phyloP scores from a whole-genome alignment of 805 yeast species.

The Candida coleopterorum region DNA sequence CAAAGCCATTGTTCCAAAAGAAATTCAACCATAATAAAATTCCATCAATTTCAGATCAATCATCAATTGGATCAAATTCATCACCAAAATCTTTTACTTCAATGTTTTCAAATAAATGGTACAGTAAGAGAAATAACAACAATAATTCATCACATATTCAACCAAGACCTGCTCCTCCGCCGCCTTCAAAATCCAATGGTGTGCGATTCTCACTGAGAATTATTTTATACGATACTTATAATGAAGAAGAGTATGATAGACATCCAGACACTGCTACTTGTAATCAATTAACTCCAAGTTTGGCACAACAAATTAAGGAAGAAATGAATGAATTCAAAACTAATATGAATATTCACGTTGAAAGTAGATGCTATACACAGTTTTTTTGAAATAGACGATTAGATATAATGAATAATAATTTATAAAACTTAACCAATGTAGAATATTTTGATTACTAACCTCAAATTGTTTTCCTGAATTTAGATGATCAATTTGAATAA shows the following conservation, averaged over 20 bases:
- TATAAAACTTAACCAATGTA: too few relatives aligned
- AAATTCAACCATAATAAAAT: conserved; percentile 27
- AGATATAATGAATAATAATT: neutral
- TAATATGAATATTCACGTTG: conserved; percentile 79
- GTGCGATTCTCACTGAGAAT: conserved; percentile 79
- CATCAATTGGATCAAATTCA: conserved; percentile 14
- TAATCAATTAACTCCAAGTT: conserved; percentile 78
- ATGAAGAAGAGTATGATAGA: conserved; percentile 82
- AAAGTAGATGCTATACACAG: conserved; percentile 77
- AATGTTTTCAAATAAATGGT: conserved; percentile 23
- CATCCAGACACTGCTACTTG: conserved; percentile 92
- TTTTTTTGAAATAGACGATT: conserved; percentile 46
- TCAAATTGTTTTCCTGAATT: too few relatives aligned
- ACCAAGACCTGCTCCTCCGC: conserved; percentile 5
- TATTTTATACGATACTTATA: conserved; percentile 78
- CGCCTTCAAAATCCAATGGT: conserved; percentile 10
- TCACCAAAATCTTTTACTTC: conserved; percentile 32
- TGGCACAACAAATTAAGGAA: conserved; percentile 81
- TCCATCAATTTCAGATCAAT: conserved; percentile 24
- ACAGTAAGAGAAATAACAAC: conserved; percentile 6
- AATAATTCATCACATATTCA: neutral
- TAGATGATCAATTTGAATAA: too few relatives aligned
- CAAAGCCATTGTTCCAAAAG: conserved; percentile 15
- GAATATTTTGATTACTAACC: too few relatives aligned
- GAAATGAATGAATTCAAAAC: conserved; percentile 78